Conservation (phyloP, 352 stramenopile species). For the Globisporangium middletonii region DNA sequence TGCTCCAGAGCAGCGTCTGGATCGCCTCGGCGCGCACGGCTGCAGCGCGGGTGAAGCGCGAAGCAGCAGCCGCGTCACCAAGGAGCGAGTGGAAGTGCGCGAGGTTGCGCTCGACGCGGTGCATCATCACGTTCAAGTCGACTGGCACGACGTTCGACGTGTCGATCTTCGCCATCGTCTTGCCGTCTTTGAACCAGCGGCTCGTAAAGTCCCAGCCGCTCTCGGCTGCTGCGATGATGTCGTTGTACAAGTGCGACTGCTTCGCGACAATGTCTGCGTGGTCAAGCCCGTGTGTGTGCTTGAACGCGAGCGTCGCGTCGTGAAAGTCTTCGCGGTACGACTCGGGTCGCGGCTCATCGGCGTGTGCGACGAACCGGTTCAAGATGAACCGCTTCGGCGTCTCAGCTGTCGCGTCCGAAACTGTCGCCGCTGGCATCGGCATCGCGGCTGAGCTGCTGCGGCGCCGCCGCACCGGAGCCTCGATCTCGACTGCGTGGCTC, state of each 20-base stretch:
- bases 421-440: background rate
- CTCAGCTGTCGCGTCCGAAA: conserved; percentile 7
- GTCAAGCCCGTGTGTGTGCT: conserved; percentile 17
- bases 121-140: conserved; percentile 82
- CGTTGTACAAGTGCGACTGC: conserved; percentile 70
- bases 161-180: conserved; percentile 49
- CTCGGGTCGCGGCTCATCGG: conserved; percentile 70
- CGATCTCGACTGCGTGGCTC: conserved; percentile 45
- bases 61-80: conserved; percentile 30
- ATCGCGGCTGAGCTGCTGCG: background rate
- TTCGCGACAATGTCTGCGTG: conserved; percentile 20
- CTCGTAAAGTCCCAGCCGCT: conserved; percentile 89
- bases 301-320: conserved; percentile 46
- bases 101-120: conserved; percentile 67
- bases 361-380: conserved; percentile 70
- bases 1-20: conserved; percentile 61
- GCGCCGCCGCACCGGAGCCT: background rate
- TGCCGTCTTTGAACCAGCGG: conserved; percentile 59
- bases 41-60: conserved; percentile 40
- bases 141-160: conserved; percentile 69
- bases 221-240: conserved; percentile 78
- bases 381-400: conserved; percentile 36
- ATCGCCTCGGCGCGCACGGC: conserved; percentile 42
- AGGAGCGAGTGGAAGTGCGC: conserved; percentile 51
- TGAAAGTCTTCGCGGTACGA: conserved; percentile 81